Evolutionary conservation across 306 rosid species (phyloP).

Genomic region (Citrullus mucosospermus): DNA sequence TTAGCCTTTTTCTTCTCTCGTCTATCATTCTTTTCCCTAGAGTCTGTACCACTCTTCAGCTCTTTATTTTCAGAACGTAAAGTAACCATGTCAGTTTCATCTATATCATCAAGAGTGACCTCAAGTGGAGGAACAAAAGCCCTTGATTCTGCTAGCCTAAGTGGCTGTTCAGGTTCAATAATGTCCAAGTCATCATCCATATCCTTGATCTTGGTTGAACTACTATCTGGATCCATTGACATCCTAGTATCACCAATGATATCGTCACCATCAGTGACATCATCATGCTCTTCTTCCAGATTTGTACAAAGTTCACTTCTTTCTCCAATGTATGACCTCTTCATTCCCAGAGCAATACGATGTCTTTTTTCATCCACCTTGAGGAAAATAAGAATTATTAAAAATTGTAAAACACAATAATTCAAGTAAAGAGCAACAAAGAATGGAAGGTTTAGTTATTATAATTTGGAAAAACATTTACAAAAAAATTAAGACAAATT

Average conservation of each 20-base stretch:
- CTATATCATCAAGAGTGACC: conserved; percentile 64
- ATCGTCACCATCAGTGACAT: conserved; percentile 13
- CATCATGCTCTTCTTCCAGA: conserved; percentile 31
- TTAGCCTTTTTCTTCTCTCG: conserved; percentile 48
- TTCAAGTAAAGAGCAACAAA: not conserved
- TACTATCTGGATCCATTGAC: conserved; percentile 10
- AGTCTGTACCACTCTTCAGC: conserved; percentile 17
- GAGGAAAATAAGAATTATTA: not conserved
- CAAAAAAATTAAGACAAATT: not conserved
- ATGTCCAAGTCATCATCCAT: conserved; percentile 28
- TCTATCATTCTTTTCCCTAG: conserved; percentile 46
- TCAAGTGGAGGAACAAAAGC: conserved; percentile 73
- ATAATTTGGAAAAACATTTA: not conserved
- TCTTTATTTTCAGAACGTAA: conserved; percentile 25
- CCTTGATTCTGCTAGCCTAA: conserved; percentile 57
- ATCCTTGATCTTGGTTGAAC: conserved; percentile 18
- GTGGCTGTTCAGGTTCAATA: conserved; percentile 22
- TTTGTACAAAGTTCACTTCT: conserved; percentile 13
- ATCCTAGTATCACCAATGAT: conserved; percentile 13
- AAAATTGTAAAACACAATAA: not conserved
- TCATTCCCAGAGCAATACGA: conserved; percentile 87
- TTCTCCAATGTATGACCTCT: conserved; percentile 37
- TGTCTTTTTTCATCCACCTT: conserved; percentile 68
- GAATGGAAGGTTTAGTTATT: not conserved
- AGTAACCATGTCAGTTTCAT: conserved; percentile 24